Evolutionary conservation across 352 stramenopile species (phyloP).

Genomic region (Phytophthora citricola): DNA sequence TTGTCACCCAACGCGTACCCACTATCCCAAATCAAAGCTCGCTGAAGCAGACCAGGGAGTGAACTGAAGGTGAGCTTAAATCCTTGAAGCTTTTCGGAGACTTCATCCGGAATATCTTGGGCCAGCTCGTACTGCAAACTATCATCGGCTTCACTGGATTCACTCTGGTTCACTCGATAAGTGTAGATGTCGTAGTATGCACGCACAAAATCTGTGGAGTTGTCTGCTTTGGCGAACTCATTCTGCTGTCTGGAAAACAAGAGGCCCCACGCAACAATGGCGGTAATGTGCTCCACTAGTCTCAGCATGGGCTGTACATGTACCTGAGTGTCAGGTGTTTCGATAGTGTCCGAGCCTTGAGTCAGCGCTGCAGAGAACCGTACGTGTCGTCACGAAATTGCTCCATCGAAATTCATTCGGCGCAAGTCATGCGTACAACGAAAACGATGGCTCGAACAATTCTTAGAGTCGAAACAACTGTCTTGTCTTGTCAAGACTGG

Average conservation of each 20-base stretch:
- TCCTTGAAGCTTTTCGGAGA: constrained; percentile 20
- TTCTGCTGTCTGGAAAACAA: not conserved
- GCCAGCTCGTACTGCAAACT: not conserved
- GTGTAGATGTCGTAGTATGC: constrained; percentile 35
- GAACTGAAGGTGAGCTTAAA: constrained; percentile 31
- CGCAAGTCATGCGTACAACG: not conserved
- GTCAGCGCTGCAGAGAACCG: not conserved
- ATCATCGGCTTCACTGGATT: not conserved
- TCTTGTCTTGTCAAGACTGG: constrained; percentile 19
- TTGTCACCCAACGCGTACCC: constrained; percentile 35
- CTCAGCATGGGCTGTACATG: constrained; percentile 5
- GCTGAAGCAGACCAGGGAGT: constrained; percentile 38
- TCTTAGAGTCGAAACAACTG: not conserved
- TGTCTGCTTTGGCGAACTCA: not conserved
- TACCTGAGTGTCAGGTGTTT: constrained; percentile 13
- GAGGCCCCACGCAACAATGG: not conserved
- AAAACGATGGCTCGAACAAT: constrained; percentile 1
- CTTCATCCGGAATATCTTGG: constrained; percentile 29
- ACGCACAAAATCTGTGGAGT: constrained; percentile 27
- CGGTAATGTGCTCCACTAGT: not conserved
- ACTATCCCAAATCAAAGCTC: constrained; percentile 46
- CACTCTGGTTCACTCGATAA: constrained; percentile 2
- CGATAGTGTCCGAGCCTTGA: not conserved
- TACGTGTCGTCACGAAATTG: not conserved
- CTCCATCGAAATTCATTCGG: not conserved